Evolutionary conservation across 2,329 filamentous ascomycete genomes (phyloP).

Genomic region (Immersiporthe knoxdaviesiana): DNA sequence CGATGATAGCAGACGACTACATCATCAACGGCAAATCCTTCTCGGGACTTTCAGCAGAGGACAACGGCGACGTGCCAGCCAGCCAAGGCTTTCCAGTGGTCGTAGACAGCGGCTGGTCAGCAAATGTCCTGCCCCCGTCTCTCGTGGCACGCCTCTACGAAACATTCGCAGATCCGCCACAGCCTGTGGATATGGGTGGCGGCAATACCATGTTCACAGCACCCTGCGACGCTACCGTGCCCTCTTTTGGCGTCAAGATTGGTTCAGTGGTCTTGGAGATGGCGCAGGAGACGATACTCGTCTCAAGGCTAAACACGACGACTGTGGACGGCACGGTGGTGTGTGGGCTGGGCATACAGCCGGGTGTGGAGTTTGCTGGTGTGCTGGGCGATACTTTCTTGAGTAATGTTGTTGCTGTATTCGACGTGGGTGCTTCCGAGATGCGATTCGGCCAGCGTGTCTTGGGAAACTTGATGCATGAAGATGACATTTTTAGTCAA

Average conservation of each 20-base stretch:
- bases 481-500: neutral
- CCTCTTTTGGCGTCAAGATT: slow-evolving; percentile 37
- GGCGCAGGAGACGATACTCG: slow-evolving; percentile 34
- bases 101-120: slow-evolving; percentile 24
- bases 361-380: slow-evolving; percentile 29
- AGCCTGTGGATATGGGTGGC: slow-evolving; percentile 31
- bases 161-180: slow-evolving; percentile 33
- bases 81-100: slow-evolving; percentile 15
- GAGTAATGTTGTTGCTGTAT: slow-evolving; percentile 38
- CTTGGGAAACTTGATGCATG: neutral
- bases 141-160: slow-evolving; percentile 33
- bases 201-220: slow-evolving; percentile 33
- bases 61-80: neutral
- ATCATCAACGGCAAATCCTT: slow-evolving; percentile 18
- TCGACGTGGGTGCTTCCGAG: slow-evolving; percentile 37
- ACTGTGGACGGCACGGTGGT: slow-evolving; percentile 29
- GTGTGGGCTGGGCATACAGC: slow-evolving; percentile 37
- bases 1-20: slow-evolving; percentile 26
- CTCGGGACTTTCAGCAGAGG: neutral
- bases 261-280: slow-evolving; percentile 35
- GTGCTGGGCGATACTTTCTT: slow-evolving; percentile 37
- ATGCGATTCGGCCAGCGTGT: slow-evolving; percentile 37
- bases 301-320: slow-evolving; percentile 32
- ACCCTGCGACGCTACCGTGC: slow-evolving; percentile 35
- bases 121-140: slow-evolving; percentile 21